Base-by-base conservation (phyloP, 2,329 filamentous ascomycete genomes). In the Cladosporium cucumerinum region DNA sequence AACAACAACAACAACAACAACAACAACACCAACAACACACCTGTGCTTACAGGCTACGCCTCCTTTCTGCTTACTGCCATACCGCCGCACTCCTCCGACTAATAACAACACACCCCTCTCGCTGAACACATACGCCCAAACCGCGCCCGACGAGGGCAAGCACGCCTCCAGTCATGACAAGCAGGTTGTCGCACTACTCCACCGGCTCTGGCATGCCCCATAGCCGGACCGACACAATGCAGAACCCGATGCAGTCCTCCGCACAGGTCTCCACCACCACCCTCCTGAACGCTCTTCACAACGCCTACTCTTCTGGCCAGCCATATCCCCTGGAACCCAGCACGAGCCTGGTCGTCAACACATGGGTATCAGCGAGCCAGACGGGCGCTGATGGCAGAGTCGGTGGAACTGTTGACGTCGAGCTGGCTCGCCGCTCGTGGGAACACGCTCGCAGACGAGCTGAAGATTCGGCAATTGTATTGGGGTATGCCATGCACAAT, bases 401-500 rank as follows among this genome's bases (percentile, higher is more conserved):
- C 55, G 91, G 91, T 60, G 91, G 91, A 62, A 93, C 91, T 8
- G 86, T 98, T 49, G 95, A 99, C 78, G 80, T 86, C 49, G 86
- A 90, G 25, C 80, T 99, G 59, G 91, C 91, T 18, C 83, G 87
- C 61, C 87, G 92, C 75, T 93, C 93, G 2, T 99, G 95, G 94
- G 95, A 99, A 80, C 95, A 99, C 82, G 94, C 95, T 64, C 87
- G 94, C 70, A 88, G 95, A 67, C 87, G 95, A 80, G 95, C 95
- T 49, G 95, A 99, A 77, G 95, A 99, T 80, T 93, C 92, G 18
- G 97, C 93, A 75, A 90, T 99, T 68, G 84, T 98, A 62, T 80
- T 99, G 70, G 90, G 91, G 92, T 96, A 83, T 71, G 87, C 57
- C 43, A 26, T 16, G 2, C n/a, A 7, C 12, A 39, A 11, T 39